Percentiles rank a stretch among this genome's conserved stretches.
phyloP scores from a whole-genome alignment of 495 filamentous ascomycete genomes.

The Penicillium canescens region DNA sequence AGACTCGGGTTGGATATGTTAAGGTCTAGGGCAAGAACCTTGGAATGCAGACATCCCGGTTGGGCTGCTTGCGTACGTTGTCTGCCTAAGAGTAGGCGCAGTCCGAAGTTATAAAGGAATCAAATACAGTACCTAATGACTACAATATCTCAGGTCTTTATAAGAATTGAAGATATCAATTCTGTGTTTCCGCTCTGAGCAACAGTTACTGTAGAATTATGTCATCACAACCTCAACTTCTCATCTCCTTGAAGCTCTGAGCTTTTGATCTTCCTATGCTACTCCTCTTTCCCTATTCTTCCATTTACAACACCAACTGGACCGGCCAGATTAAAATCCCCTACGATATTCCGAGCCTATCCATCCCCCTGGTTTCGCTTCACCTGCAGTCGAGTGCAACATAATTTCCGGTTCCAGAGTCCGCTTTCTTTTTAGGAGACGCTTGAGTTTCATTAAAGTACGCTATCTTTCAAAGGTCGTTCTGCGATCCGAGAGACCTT shows the following conservation, averaged over 20 bases:
- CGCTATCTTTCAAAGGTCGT: background rate
- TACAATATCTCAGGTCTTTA: background rate
- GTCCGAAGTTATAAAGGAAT: background rate
- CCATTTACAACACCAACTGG: background rate
- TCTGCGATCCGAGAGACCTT: background rate
- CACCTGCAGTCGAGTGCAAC: slow-evolving; percentile 35
- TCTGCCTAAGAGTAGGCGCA: slow-evolving; percentile 14
- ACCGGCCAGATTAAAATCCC: background rate
- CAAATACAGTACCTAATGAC: too few relatives aligned
- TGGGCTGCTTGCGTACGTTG: slow-evolving; percentile 17
- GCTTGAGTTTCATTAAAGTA: slow-evolving; percentile 23
- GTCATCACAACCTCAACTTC: slow-evolving; percentile 35
- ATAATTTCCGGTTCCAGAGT: slow-evolving; percentile 26
- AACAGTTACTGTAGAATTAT: slow-evolving; percentile 40
- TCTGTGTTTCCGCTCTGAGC: too few relatives aligned
- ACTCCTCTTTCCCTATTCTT: background rate
- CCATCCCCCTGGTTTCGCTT: slow-evolving; percentile 1
- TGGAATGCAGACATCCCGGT: background rate
- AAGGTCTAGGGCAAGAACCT: too few relatives aligned
- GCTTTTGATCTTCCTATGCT: slow-evolving; percentile 3
- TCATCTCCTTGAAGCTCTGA: slow-evolving; percentile 12
- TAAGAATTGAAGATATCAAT: too few relatives aligned
- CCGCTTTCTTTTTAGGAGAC: slow-evolving; percentile 16
- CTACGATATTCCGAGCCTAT: background rate
- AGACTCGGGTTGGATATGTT: too few relatives aligned